Evolutionary conservation across 257 asterid genomes (phyloP), one percentile per base, ranked within the genome.

Genomic region (Penstemon newberryi): DNA sequence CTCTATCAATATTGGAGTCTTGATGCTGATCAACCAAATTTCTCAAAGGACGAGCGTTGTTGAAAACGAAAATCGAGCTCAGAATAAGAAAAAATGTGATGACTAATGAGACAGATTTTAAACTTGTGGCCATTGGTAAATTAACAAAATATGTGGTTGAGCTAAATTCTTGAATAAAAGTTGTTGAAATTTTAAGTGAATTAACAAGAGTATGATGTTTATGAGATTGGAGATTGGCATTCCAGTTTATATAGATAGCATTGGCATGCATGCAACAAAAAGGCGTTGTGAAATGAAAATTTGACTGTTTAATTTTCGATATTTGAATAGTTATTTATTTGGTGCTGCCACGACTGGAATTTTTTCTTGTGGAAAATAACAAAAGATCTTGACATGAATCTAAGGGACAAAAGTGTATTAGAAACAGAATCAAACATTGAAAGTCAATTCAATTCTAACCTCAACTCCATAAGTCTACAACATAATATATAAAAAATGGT

Each of bases 11-110:
- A 25, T 25, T 25, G 25, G 43, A 47, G 59, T 44, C 70, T 12
- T 59, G 70, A 49, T 13, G 25, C 52, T 36, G 47, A 18, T 3
- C 63, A 13, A 2, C 57, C 33, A 1, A 25, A 13, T 36, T 55
- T 43, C 37, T 61, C 52, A 65, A 33, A 60, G 56, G 4, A 11
- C 84, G 79, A 1, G 81, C 77, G 46, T 80, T 69, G 15, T 38
- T 52, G 0, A 3, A 12, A 13, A 38, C 54, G 8, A 66, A 25
- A 1, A 42, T 19, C 11, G 33, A 73, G 4, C 8, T 11, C 0
- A 75, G 41, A 69, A 69, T 41, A 69, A 63, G 63, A 50, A 72
- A 37, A 25, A 64, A 74, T 41, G 61, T 66, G 67, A 57, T 9
- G 67, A 66, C 18, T 7, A 62, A 39, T 8, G 66, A 12, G 45